Conservation (phyloP, 1,139 yeast genomes). For the Waltiozyma solani region DNA sequence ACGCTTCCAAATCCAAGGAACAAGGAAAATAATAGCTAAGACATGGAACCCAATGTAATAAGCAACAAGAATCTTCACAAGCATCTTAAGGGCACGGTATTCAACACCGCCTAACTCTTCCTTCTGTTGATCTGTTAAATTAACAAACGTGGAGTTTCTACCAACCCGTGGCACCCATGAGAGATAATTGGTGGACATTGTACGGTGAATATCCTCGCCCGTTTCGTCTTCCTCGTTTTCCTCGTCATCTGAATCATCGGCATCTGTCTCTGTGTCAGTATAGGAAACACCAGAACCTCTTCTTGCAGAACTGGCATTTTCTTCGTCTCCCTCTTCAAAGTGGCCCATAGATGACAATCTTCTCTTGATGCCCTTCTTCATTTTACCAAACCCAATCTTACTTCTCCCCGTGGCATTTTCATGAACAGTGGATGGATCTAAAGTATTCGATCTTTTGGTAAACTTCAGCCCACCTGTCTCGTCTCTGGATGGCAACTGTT, state of each 20-base stretch:
- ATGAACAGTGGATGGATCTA: slow-evolving; percentile 27
- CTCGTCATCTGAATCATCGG: slow-evolving; percentile 7
- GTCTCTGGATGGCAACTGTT: slow-evolving; percentile 28
- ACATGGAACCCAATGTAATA: slow-evolving; percentile 76
- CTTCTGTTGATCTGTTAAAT: slow-evolving; percentile 72
- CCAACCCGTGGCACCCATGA: slow-evolving; percentile 91
- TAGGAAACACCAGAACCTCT: not conserved
- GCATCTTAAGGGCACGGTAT: slow-evolving; percentile 74
- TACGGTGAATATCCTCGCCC: slow-evolving; percentile 17
- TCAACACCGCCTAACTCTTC: slow-evolving; percentile 97
- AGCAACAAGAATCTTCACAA: slow-evolving; percentile 51
- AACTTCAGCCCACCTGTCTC: slow-evolving; percentile 28
- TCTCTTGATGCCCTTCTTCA: slow-evolving; percentile 13
- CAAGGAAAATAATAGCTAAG: slow-evolving; percentile 39
- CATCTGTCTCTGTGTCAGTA: slow-evolving; percentile 3
- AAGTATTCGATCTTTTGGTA: slow-evolving; percentile 36
- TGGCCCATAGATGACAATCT: slow-evolving; percentile 16
- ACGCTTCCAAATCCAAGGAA: slow-evolving; percentile 55
- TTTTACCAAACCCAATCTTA: slow-evolving; percentile 20
- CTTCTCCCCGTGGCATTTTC: slow-evolving; percentile 25
- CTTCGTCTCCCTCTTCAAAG: slow-evolving; percentile 8
- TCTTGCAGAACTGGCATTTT: not conserved
- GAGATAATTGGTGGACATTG: slow-evolving; percentile 52
- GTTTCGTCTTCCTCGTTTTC: slow-evolving; percentile 16
- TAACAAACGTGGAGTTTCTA: slow-evolving; percentile 88